These are phyloP conservation scores for Senecio squalidus DNA, from an alignment of 140 eudicot species.

Conservation along the genomic window DNA sequence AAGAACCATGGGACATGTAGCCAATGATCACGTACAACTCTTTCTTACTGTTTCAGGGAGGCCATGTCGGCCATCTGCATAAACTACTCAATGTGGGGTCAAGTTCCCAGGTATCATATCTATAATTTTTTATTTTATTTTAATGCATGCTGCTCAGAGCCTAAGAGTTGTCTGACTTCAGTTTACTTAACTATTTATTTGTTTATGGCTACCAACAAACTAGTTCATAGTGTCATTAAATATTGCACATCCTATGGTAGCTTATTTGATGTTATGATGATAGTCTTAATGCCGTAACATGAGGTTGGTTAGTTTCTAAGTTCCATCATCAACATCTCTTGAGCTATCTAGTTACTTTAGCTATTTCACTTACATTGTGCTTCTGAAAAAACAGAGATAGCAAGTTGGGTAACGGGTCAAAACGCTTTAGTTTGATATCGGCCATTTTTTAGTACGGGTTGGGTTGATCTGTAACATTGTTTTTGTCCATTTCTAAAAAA, in stretches of 20 bases:
- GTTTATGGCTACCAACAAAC: not conserved
- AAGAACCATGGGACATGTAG: no score
- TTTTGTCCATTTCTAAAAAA: no score
- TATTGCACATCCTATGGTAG: constrained; percentile 3
- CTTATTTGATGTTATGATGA: not conserved
- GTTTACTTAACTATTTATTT: not conserved
- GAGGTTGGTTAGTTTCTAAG: not conserved
- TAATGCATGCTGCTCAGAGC: no score
- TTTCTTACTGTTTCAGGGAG: constrained; percentile 56
- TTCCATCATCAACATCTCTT: not conserved
- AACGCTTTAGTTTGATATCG: no score
- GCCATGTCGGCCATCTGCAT: constrained; percentile 93
- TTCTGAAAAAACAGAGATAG: no score
- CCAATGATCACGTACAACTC: not conserved
- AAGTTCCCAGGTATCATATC: constrained; percentile 76
- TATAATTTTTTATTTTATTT: no score
- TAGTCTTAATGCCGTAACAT: not conserved
- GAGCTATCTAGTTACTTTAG: not conserved
- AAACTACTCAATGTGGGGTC: constrained; percentile 70
- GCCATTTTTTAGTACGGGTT: no score
- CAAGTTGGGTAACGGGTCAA: no score
- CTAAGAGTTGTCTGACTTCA: not conserved
- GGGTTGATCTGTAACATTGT: no score
- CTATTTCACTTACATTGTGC: not conserved
- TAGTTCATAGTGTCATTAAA: not conserved